Base-by-base conservation (phyloP, 257 asterid species). In the Solanum gandarillasii region DNA sequence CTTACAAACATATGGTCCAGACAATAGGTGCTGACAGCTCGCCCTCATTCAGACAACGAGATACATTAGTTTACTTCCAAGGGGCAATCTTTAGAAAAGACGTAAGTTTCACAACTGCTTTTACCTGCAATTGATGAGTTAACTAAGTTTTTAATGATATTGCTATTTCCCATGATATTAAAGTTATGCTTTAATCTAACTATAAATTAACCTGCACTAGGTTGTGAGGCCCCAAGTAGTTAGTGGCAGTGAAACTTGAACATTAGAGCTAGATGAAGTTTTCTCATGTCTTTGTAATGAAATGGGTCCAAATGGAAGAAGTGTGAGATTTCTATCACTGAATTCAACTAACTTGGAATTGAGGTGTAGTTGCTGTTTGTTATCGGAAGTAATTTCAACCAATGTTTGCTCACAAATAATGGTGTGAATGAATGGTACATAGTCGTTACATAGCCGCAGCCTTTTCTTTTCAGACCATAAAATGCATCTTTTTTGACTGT, bases 31-130 rank as follows among this genome's bases (percentile, higher is more conserved):
- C 85, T 32, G 88, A n/a, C 31, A 81, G 90, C 21, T 96, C 98
- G 0, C 41, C 91, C 55, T 88, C 96, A 9, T 96, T 94, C 35
- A 84, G 89, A 38, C 87, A 92, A 34, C 92, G 98, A 9, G 89
- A 91, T 16, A 93, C 41, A 3, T 84, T 95, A 93, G 89, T 88
- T 88, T 96, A 91, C 88, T 96, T 96, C 90, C 94, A 92, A 92
- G 99, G 99, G 70, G 99, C 98, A 36, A 95, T 96, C 78, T 89
- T 91, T 73, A 79, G 99, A 88, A 96, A 95, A 94, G 98, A 93
- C 87, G 98, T 96, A 89, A 95, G 98, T 94, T 46, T 6, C 41
- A 81, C 29, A 12, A 16, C 41, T 48, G 68, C 70, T 81, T 81
- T 29, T 81, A 81, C 16, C 27, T 81, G 85, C 85, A 81, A 81